Base-by-base conservation (phyloP, 129 eudicot species). In the Flaveria ramosissima region DNA sequence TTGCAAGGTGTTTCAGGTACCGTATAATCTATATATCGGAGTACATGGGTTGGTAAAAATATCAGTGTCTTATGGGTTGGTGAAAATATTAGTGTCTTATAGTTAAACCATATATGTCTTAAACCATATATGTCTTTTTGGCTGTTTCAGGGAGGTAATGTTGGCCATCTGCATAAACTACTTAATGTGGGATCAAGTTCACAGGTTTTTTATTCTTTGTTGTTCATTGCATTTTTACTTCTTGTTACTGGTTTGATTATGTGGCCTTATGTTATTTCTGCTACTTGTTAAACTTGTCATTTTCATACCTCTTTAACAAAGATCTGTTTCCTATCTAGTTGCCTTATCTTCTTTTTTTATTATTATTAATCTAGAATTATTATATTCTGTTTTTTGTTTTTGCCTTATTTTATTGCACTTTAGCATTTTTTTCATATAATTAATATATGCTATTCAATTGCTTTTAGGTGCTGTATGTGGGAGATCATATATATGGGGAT, bases 401-500 rank as follows among this genome's bases (percentile, higher is more conserved):
- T 62, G 17, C 51, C 20, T 47, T 47, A 12, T 27, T 50, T 64
- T 51, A 51, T 32, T 30, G 52, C 36, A 55, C 41, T 59, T 14
- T 4, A 41, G 13, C 41, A 43, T 27, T 71, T 23, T 13, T 16
- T 62, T 60, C 17, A 13, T 71, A 13, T 15, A 77, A 21, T 8
- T 56, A 79, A 53, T 3, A 45, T 75, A 55, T 47, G 20, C 23
- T 71, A 21, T 71, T 78, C 48, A 56, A 41, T 71, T 74, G 14
- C 52, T 41, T 23, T 24, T 80, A 94, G 99, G 97, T 94, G 75
- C 89, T 94, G 23, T 94, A 94, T 80, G 99, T 94, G 48, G 99
- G 99, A 43, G 99, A 94, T 78, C 97, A 94, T 85, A 94, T 94
- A 56, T 94, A 94, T 71, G 99, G 99, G 60, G 99, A 94, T 83